These are phyloP conservation scores for Yarrowia sp. DNA, from an alignment of 805 yeast species.

Conservation along the genomic window DNA sequence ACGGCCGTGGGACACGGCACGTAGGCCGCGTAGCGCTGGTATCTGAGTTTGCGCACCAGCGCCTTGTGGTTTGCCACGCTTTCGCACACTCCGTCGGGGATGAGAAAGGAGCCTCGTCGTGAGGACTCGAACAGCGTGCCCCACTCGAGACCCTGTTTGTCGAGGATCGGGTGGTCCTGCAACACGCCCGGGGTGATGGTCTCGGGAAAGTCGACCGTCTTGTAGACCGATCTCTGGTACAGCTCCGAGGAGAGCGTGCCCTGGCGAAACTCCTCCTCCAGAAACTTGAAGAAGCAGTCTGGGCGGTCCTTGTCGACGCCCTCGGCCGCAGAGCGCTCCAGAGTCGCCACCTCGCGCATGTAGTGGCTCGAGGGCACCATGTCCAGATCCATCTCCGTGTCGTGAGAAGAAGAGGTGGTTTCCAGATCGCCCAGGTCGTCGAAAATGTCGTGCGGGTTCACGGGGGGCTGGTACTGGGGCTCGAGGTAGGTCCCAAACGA, in stretches of 20 bases:
- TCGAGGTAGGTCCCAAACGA: background rate
- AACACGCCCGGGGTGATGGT: background rate
- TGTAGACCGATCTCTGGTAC: constrained; percentile 20
- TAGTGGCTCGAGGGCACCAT: constrained; percentile 1
- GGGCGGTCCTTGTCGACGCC: constrained; percentile 18
- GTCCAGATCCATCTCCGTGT: constrained; percentile 18
- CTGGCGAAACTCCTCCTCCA: constrained; percentile 16
- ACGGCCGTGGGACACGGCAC: background rate
- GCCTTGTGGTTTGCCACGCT: constrained; percentile 7
- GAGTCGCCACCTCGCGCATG: constrained; percentile 9
- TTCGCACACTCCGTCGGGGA: constrained; percentile 17
- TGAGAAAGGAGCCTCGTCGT: constrained; percentile 6
- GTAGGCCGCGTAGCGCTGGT: constrained; percentile 1
- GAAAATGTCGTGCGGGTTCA: constrained; percentile 3
- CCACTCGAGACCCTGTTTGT: constrained; percentile 25
- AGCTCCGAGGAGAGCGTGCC: constrained; percentile 9
- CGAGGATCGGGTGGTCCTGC: constrained; percentile 9
- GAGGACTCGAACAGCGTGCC: constrained; percentile 13
- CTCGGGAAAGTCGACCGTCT: constrained; percentile 13
- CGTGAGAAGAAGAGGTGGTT: background rate
- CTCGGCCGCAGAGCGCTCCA: constrained; percentile 11
- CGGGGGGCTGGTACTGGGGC: background rate
- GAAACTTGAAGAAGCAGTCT: constrained; percentile 25
- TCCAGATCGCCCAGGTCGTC: background rate
- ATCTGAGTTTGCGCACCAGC: background rate